phyloP scores from a whole-genome alignment of 345 rosid species.

The Jatropha curcas region DNA sequence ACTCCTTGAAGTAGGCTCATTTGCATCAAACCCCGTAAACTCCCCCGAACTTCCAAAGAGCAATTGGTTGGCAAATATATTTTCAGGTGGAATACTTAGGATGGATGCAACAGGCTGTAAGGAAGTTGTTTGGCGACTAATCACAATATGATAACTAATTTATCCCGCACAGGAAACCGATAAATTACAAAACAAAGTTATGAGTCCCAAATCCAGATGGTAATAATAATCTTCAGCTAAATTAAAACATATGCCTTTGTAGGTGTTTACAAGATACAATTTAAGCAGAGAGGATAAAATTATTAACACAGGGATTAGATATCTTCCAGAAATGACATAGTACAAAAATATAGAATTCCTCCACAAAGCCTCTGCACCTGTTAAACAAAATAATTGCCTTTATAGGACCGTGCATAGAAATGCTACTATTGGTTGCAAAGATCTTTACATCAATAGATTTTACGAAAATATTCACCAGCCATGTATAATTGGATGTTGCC shows the following conservation, averaged over 20 bases:
- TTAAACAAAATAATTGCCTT: neutral
- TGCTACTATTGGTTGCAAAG: no score
- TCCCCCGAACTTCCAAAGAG: conserved; percentile 72
- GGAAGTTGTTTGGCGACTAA: conserved; percentile 10
- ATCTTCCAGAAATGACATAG: neutral
- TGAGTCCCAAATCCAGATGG: neutral
- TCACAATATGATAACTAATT: neutral
- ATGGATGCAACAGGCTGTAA: conserved; percentile 87
- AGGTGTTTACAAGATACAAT: neutral
- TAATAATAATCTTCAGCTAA: conserved; percentile 1
- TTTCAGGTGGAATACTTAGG: conserved; percentile 75
- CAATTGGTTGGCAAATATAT: conserved; percentile 85
- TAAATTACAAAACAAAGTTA: neutral
- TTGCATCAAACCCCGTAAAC: conserved; percentile 74
- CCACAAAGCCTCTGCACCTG: neutral
- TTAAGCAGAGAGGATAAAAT: neutral
- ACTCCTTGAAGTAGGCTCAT: conserved; percentile 93
- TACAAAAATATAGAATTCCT: neutral
- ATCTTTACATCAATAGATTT: no score
- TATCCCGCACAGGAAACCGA: neutral
- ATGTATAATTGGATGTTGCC: neutral
- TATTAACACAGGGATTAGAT: neutral
- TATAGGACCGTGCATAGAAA: no score
- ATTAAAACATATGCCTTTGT: neutral
- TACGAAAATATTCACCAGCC: no score